Evolutionary conservation across 1,139 yeast genomes (phyloP), one percentile per base, ranked within the genome.

Genomic region (Saccharomyces hybrid): DNA sequence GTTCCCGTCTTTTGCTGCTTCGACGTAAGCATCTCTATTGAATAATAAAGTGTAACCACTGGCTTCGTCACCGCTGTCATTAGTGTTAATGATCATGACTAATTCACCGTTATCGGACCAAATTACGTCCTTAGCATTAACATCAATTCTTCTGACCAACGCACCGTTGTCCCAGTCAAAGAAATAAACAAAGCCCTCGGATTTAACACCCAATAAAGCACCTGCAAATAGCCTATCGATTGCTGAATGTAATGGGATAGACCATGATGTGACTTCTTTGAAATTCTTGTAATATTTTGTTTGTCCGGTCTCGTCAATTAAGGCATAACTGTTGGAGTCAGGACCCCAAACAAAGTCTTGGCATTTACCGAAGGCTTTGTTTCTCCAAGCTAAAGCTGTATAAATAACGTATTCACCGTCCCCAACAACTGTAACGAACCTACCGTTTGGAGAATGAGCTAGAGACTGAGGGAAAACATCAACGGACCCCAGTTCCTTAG

Each of bases 351-450:
- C 96, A 71, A 95, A 90, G 68, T 90, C 97, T 57, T 83, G 75
- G 14, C 96, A 97, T 56, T 83, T 80, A 60, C 98, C 99, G 71
- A 88, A 93, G 52, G 91, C 81, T 74, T 90, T 93, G 64, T 95
- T 90, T 75, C 99, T 83, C 99, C 99, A 93, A 1, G 98, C 98
- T 66, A 95, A 80, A 1, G 99, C 95, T 6, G 98, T 90, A 75
- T 93, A 95, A 55, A 95, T 86, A 65, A 93, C 89, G 71, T 89
- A 93, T 73, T 93, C 99, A 58, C 97, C 98, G 74, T 95, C 99
- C 68, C 99, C 99, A 56, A 95, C 87, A 51, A 93, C 97, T 27
- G 98, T 87, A 46, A 91, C 98, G 70, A 88, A 93, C 73, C 97
- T 84, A 58, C 99, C 99, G 69, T 95, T 93, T 59, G 98, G 98